Percentiles rank a stretch among this genome's conserved stretches.
These are phyloP conservation scores for Exophiala phaeomuriformis DNA, from an alignment of 2,329 filamentous ascomycete genomes.

Conservation along the genomic window DNA sequence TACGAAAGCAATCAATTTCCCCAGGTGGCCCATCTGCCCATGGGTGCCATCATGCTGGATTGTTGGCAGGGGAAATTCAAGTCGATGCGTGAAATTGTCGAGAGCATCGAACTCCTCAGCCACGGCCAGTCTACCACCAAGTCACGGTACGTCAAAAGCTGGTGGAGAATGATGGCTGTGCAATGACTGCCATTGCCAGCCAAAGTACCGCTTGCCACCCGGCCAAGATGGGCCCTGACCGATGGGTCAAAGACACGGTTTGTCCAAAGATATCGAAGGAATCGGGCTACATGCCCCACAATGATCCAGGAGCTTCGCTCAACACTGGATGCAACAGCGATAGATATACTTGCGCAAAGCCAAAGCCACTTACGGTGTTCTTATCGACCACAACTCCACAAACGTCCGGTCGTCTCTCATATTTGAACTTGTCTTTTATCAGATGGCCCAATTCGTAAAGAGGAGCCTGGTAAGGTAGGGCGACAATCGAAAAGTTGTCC, in stretches of 20 bases:
- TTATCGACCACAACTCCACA: no score
- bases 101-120: slow-evolving; percentile 1
- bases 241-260: neutral
- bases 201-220: neutral
- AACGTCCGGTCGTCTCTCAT: no score
- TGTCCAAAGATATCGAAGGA: neutral
- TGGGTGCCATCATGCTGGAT: slow-evolving; percentile 3
- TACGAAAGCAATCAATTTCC: slow-evolving; percentile 5
- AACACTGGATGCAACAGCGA: neutral
- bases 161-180: neutral
- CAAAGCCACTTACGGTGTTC: no score
- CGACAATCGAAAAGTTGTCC: no score
- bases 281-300: neutral
- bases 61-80: slow-evolving; percentile 7
- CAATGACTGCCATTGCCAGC: neutral
- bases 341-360: no score
- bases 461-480: no score
- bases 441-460: no score
- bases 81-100: slow-evolving; percentile 5
- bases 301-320: neutral
- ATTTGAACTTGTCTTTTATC: no score
- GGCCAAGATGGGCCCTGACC: neutral
- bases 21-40: slow-evolving; percentile 4
- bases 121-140: neutral
- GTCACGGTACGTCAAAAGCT: neutral